Evolutionary conservation across 78 protist species (phyloP).

Genomic region (Mastigamoeba balamuthi): DNA sequence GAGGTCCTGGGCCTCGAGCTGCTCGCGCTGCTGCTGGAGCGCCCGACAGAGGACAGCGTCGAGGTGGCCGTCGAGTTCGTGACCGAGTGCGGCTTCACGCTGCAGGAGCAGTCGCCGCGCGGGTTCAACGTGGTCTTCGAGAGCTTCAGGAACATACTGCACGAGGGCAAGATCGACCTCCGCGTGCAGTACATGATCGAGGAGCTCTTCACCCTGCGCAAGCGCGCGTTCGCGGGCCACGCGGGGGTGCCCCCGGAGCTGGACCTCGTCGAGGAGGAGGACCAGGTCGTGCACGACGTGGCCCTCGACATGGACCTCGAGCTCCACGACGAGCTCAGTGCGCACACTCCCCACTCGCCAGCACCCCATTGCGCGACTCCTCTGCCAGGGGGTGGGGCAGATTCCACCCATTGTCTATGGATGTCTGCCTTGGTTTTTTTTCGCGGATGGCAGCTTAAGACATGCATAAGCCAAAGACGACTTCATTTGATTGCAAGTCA

Average conservation of each 20-base stretch:
- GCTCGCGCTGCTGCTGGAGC: conserved; percentile 70
- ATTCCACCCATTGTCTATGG: no score
- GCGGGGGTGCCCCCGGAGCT: conserved; percentile 68
- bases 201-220: conserved; percentile 55
- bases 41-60: conserved; percentile 90
- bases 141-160: conserved; percentile 72
- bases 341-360: no score
- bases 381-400: no score
- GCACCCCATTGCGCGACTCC: no score
- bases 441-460: no score
- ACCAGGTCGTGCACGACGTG: conserved; percentile 86
- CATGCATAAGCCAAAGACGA: no score
- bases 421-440: no score
- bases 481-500: no score
- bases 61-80: conserved; percentile 74
- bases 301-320: conserved; percentile 34
- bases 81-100: conserved; percentile 62
- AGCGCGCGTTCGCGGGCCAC: conserved; percentile 38
- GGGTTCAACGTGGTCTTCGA: conserved; percentile 56
- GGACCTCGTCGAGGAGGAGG: conserved; percentile 89
- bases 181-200: conserved; percentile 90
- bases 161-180: conserved; percentile 81
- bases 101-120: conserved; percentile 29
- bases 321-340: background rate
- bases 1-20: conserved; percentile 69